Evolutionary conservation across 805 yeast species (phyloP), one percentile per base, ranked within the genome.

Genomic region (Debaryomyces castellii): DNA sequence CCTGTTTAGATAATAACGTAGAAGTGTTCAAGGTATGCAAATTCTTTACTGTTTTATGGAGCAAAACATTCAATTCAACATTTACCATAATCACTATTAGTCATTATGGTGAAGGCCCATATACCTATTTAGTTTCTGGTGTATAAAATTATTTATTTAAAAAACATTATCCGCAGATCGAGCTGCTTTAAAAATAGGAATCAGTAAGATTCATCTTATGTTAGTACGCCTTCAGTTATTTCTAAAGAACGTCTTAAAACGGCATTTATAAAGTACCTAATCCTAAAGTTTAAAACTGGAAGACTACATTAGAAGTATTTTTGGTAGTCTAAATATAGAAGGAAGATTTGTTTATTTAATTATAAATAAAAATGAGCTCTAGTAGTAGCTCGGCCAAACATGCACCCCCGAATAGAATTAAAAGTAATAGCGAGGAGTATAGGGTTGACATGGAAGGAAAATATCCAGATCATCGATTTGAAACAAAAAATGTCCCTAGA

Each of bases 41-140:
- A 24, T 54, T 51, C 40, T 51, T 48, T 32, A 59, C 47, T 5
- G 58, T 57, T 14, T 45, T 45, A 38, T 49, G 55, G 11, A 59
- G 54, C 17, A 57, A 47, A 20, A 47, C 53, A 33, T 53, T 51
- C 46, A 57, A 38, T 18, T 36, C n/a, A 17, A 21, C 17, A 34
- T 25, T 44, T 32, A 28, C 23, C 48, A 44, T 38, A 35, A 16
- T 21, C 10, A 17, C 18, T n/a, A 18, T 20, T 20, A 11, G 4
- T 18, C 38, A 35, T 35, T 35, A 18, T 35, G 20, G 11, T 30
- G 17, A 14, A 8, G 20, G 18, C 12, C 10, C 10, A 30, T n/a
- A n/a, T n/a, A n/a, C n/a, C n/a, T n/a, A n/a, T n/a, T n/a, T n/a
- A n/a, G n/a, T n/a, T n/a, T n/a, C n/a, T n/a, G n/a, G n/a, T n/a